Evolutionary conservation across 371 early-diverging fungal genomes (phyloP).

Genomic region (Mucor piriformis): DNA sequence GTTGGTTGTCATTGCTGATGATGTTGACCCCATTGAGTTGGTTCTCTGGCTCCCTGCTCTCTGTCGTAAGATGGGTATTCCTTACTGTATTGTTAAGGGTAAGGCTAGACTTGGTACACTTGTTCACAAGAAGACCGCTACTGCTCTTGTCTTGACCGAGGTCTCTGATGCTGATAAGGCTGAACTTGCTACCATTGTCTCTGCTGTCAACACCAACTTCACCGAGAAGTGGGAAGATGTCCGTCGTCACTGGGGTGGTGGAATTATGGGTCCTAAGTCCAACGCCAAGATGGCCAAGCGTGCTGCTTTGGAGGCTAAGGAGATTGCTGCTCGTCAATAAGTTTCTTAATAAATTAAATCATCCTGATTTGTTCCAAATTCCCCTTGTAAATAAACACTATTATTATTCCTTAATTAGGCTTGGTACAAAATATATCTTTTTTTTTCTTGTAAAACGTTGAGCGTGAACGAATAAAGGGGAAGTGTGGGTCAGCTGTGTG

Average conservation of each 20-base stretch:
- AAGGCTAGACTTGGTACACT: conserved; percentile 98
- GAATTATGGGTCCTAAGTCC: conserved; percentile 95
- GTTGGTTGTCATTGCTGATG: conserved; percentile 98
- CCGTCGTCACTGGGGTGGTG: conserved; percentile 96
- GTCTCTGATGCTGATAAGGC: conserved; percentile 96
- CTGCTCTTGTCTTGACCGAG: conserved; percentile 94
- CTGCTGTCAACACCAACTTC: conserved; percentile 92
- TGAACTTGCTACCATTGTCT: conserved; percentile 85
- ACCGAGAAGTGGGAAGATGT: conserved; percentile 90
- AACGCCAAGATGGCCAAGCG: conserved; percentile 82
- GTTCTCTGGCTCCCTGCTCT: conserved; percentile 99
- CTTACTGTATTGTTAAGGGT: conserved; percentile 98
- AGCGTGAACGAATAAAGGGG: too few relatives aligned
- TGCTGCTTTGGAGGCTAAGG: conserved; percentile 71
- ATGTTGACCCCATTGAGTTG: conserved; percentile 99
- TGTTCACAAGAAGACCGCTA: conserved; percentile 99
- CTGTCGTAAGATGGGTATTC: conserved; percentile 99
- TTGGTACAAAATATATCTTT: too few relatives aligned
- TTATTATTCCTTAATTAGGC: too few relatives aligned
- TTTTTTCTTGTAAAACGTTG: too few relatives aligned
- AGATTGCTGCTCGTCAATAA: conserved; percentile 59
- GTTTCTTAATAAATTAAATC: background rate
- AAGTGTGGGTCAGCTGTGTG: background rate
- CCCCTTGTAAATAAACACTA: conserved; percentile 5
- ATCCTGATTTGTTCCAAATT: conserved; percentile 2